These are phyloP conservation scores for Mycena galopus DNA, from an alignment of 768 basidiomycete species.

Conservation along the genomic window DNA sequence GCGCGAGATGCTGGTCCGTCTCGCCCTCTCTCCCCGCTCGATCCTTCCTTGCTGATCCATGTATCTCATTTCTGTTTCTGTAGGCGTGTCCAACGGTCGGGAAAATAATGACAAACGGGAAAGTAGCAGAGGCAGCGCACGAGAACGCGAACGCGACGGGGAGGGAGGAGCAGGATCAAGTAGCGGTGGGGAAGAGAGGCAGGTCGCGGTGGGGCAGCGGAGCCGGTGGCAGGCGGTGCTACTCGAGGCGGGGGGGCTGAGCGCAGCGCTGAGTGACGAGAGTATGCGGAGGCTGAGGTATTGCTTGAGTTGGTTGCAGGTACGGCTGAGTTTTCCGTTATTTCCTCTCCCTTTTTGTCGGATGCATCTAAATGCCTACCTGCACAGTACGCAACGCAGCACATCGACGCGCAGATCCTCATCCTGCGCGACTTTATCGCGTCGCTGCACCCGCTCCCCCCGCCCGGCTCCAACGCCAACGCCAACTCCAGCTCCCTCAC, in stretches of 20 bases:
- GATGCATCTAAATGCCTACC: not conserved
- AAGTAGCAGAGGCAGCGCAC: constrained; percentile 7
- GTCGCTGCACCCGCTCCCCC: constrained; percentile 68
- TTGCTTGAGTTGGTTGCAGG: constrained; percentile 90
- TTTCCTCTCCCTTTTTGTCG: not conserved
- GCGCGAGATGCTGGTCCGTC: not conserved
- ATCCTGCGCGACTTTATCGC: constrained; percentile 88
- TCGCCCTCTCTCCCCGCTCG: not conserved
- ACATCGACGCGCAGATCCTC: constrained; percentile 90
- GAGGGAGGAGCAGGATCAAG: too few relatives aligned
- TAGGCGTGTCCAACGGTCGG: not conserved
- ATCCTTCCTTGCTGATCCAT: not conserved
- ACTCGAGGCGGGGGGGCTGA: constrained; percentile 88
- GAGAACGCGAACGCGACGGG: constrained; percentile 5
- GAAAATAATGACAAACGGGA: not conserved
- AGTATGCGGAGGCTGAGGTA: constrained; percentile 89
- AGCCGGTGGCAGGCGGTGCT: constrained; percentile 89
- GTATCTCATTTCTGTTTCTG: too few relatives aligned
- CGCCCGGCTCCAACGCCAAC: constrained; percentile 33
- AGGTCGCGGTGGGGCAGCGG: constrained; percentile 76
- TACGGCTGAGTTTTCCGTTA: too few relatives aligned
- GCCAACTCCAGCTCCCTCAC: constrained; percentile 24
- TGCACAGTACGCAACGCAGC: constrained; percentile 83
- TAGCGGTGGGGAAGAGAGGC: constrained; percentile 50
- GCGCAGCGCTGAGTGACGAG: constrained; percentile 92